Evolutionary conservation across 1,284 basidiomycete genomes (phyloP), one percentile per base, ranked within the genome.

Genomic region (Apiotrichum mycotoxinovorans): DNA sequence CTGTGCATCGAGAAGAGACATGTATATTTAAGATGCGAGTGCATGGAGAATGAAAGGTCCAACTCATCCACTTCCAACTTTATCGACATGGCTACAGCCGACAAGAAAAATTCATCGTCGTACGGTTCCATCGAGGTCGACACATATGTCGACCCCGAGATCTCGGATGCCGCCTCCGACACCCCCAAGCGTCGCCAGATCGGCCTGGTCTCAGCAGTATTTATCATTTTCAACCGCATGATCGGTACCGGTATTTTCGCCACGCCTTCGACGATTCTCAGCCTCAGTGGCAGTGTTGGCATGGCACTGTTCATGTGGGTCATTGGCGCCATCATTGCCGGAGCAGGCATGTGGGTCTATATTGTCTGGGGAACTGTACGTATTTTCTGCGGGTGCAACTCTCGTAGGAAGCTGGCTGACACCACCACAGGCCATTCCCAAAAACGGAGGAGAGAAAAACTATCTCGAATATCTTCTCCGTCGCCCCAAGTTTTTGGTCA

Each of bases 331-430:
- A 40, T 68, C 52, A 67, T 70, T 26, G 57, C 63, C 5, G 43
- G 54, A 4, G 63, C 64, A 2, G 68, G 68, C 38, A 63, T 67
- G 41, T 62, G 65, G 42, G 67, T 69, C 14, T 69, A 68, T 51
- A 50, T 68, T 22, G 65, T 64, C 22, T 60, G 61, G 51, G 63
- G 63, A 3, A 26, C 50, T 4, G 51, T 51, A 48, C 34, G 40
- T 51, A 8, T 9, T 18, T 9, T 37, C 8, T 37, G 10, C 30
- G 17, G 15, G 18, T 8, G 18, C 12, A 7, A 18, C 11, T 20
- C 12, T 12, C 5, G 30, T 5, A 12, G 12, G 12, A 30, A 5
- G 30, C n/a, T 30, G 12, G 3, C 20, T 34, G n/a, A 10, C 12
- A 22, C 12, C 30, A 9, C 17, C 18, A 9, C 48, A 44, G 22